Base-by-base conservation (phyloP, 1,139 yeast genomes). In the Citeromyces hawaiiensis region DNA sequence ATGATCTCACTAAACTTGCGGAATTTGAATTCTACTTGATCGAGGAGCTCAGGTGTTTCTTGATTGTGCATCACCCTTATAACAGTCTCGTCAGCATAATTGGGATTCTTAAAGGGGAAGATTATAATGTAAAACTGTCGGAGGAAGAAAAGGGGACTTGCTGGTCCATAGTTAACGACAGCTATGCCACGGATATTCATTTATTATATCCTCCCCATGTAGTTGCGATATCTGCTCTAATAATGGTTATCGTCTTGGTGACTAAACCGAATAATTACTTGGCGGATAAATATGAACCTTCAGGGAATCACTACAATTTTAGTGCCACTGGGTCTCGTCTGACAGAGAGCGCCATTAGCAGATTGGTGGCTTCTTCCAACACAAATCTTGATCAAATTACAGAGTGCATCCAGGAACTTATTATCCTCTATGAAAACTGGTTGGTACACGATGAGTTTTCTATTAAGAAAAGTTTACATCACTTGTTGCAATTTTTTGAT, bases 21-120 rank as follows among this genome's bases (percentile, higher is more conserved):
- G 98, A 91, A 54, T 85, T 93, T 60, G 98, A 91, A 60, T 91
- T 91, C 56, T 91, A 91, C 54, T 58, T 91, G 39, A 80, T 91
- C 32, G 96, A 87, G 53, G 97, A 88, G 56, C 68, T 91, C 62
- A 86, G 85, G 43, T 74, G 87, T 47, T 85, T 72, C 51, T 60
- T 91, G 46, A 69, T 88, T 19, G 73, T 88, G 2, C 91, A 87
- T 54, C 97, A 91, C 55, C 97, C 98, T 0, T 91, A 91, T 59
- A 69, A 74, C 43, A 72, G 94, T 3, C 64, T 91, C 44, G 57
- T 72, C 18, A 85, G 82, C 47, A 64, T 88, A 10, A 59, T 60
- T 39, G 66, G 57, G 54, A 71, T 63, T 47, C 53, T 77, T 50
- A 54, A 53, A 18, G 47, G 23, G 3, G 23, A 14, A 5, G 25